Conservation (phyloP, 768 basidiomycete species). For the Cystobasidium tubakii region DNA sequence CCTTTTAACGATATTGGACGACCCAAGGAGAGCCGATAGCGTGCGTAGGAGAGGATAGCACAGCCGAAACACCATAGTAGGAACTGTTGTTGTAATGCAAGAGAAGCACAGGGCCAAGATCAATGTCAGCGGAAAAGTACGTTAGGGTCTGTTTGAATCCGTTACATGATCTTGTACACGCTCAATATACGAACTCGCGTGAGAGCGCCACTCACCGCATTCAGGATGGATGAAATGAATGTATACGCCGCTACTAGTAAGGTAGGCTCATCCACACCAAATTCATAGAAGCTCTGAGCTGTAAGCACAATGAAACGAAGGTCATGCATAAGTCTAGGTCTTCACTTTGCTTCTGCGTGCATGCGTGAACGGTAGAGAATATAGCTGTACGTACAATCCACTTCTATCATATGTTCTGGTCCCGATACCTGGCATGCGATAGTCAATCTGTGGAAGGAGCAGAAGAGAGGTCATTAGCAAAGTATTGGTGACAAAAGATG, state of each 20-base stretch:
- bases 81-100: not conserved
- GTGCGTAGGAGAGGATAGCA: not conserved
- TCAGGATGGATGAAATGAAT: conserved; percentile 8
- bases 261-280: conserved; percentile 11
- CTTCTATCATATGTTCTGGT: not conserved
- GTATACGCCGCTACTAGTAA: conserved; percentile 13
- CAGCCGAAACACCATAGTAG: not conserved
- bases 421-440: not conserved
- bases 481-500: too few relatives aligned
- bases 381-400: not conserved
- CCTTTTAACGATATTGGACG: not conserved
- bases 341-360: too few relatives aligned
- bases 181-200: too few relatives aligned
- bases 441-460: not conserved
- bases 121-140: too few relatives aligned
- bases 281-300: conserved; percentile 4
- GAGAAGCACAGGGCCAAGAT: not conserved
- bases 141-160: too few relatives aligned
- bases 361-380: too few relatives aligned
- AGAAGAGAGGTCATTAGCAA: not conserved
- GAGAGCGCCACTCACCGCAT: too few relatives aligned
- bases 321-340: too few relatives aligned
- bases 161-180: too few relatives aligned
- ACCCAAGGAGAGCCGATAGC: not conserved
- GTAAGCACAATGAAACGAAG: not conserved